Evolutionary conservation across 2,329 filamentous ascomycete genomes (phyloP).

Genomic region (Penicillium brevicompactum): DNA sequence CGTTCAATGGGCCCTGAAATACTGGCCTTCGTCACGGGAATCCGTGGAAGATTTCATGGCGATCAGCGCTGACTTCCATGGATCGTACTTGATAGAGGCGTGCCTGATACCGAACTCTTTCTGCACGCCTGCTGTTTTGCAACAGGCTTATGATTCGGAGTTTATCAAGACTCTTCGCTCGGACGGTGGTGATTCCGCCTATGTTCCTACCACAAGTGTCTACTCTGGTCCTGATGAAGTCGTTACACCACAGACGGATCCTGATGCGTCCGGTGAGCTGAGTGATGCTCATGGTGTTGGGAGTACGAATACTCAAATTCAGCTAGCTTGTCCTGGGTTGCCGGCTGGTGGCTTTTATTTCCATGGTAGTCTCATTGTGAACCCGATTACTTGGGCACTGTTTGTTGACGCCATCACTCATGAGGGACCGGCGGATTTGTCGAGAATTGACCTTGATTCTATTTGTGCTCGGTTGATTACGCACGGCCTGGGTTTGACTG

Average conservation of each 20-base stretch:
- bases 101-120: slow-evolving; percentile 30
- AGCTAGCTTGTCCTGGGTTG: slow-evolving; percentile 42
- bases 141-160: slow-evolving; percentile 34
- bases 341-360: slow-evolving; percentile 48
- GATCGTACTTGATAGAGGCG: neutral
- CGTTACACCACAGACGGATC: slow-evolving; percentile 53
- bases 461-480: neutral
- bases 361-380: slow-evolving; percentile 54
- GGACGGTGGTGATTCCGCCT: slow-evolving; percentile 52
- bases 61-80: slow-evolving; percentile 54
- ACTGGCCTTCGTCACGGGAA: slow-evolving; percentile 55
- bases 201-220: slow-evolving; percentile 57
- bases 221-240: slow-evolving; percentile 54
- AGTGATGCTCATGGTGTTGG: neutral
- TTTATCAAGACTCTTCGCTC: slow-evolving; percentile 35
- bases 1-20: slow-evolving; percentile 59
- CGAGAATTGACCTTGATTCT: neutral
- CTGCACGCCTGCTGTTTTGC: slow-evolving; percentile 45
- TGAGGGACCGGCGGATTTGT: neutral
- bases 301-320: slow-evolving; percentile 52
- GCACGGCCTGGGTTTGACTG: neutral
- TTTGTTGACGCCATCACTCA: neutral
- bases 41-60: slow-evolving; percentile 52
- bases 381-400: slow-evolving; percentile 38
- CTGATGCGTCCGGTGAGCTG: slow-evolving; percentile 39